Evolutionary conservation across 768 basidiomycete genomes (phyloP), one percentile per base, ranked within the genome.

Genomic region (Pulveroboletus ravenelii): DNA sequence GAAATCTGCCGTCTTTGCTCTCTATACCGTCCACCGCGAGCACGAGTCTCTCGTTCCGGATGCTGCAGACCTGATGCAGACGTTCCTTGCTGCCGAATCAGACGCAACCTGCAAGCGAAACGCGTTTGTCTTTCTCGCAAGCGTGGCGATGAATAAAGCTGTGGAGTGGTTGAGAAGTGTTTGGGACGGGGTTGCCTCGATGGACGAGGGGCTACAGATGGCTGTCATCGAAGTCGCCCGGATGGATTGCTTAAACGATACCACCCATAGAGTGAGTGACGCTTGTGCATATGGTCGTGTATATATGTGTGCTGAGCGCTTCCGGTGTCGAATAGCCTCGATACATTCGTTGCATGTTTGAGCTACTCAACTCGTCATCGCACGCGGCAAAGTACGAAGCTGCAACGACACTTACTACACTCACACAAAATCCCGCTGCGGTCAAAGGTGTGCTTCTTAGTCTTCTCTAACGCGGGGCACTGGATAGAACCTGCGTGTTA

Each of bases 331-430:
- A 29, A 18, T 54, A 95, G 92, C 71, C 93, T n/a, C 83, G 89
- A 53, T 98, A 94, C 74, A 95, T 98, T 64, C 84, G 92, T 25
- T 83, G 81, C 68, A 92, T 98, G 64, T 93, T 93, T 52, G 93
- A 97, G 63, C 79, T 97, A 17, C 78, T 98, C 42, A 89, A 89
- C 62, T 85, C 89, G 2, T 76, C 88, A 0, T 94, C 92, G 7
- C 88, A 93, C 65, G 89, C 92, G 5, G 95, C 97, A 52, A 96
- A 95, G 67, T 98, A 98, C 62, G 96, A 98, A 64, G 95, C 95
- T 18, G 95, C 96, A 2, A 93, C 88, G 5, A 95, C 92, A 3
- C 78, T 98, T 37, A 98, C 96, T 1, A 84, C 88, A 3, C 77
- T 98, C 31, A 97, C 95, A 0, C 92, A 95, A 70, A 95, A 95